Percentiles rank a stretch among this genome's conserved stretches.
phyloP scores from a whole-genome alignment of 495 filamentous ascomycete genomes.

The Aspergillus bertholletiae region DNA sequence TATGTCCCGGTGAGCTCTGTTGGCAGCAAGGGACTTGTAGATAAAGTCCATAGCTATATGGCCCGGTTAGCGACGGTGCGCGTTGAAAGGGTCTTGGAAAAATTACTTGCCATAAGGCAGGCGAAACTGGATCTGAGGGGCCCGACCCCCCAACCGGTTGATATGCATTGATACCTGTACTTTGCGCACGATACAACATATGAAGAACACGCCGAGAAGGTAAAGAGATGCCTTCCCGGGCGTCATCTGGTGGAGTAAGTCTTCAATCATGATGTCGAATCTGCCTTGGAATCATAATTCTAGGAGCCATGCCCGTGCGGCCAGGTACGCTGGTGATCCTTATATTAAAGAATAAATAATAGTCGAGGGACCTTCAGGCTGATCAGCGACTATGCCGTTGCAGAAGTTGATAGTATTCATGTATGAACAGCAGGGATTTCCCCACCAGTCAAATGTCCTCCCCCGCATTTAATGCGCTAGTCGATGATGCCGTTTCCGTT shows the following conservation, averaged over 20 bases:
- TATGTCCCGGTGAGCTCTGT: conserved; percentile 49
- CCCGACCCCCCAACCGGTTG: conserved; percentile 32
- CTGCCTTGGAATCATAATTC: neutral
- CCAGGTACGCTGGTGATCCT: neutral
- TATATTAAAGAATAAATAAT: too few relatives aligned
- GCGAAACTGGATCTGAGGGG: conserved; percentile 28
- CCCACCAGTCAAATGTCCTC: neutral
- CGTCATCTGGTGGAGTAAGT: conserved; percentile 24
- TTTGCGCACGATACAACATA: conserved; percentile 25
- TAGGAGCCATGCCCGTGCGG: neutral
- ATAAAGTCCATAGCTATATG: conserved; percentile 61
- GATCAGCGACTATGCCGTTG: neutral
- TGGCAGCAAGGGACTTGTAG: conserved; percentile 44
- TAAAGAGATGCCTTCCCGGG: conserved; percentile 22
- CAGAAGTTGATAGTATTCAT: neutral
- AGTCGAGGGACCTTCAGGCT: neutral
- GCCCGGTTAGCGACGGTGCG: conserved; percentile 2
- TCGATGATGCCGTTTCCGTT: conserved; percentile 16
- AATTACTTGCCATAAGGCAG: conserved; percentile 32
- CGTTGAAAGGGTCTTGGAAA: neutral
- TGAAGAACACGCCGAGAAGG: conserved; percentile 22
- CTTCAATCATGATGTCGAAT: conserved; percentile 37
- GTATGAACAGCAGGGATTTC: neutral
- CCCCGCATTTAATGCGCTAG: conserved; percentile 2
- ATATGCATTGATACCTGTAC: conserved; percentile 31